A percentile compares a stretch with the other conserved stretches of the same genome.
These are phyloP conservation scores for Guadua angustifolia DNA, from an alignment of 176 grass and related monocot species.

Conservation along the genomic window DNA sequence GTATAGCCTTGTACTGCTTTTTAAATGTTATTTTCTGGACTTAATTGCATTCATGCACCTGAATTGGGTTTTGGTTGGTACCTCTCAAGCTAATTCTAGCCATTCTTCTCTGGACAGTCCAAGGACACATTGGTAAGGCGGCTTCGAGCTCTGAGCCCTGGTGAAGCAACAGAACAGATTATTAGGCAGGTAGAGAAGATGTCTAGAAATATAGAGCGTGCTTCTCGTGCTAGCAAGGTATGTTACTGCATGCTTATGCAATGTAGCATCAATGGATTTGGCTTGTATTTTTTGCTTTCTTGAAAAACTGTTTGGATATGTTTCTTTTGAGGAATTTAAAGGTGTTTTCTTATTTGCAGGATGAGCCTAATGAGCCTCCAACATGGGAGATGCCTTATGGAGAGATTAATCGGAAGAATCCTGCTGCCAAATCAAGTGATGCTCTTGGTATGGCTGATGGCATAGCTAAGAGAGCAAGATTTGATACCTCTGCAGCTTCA, in stretches of 20 bases:
- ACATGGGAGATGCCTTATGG: constrained; percentile 56
- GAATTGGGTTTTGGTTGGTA: neutral
- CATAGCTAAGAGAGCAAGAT: constrained; percentile 68
- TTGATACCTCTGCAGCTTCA: constrained; percentile 44
- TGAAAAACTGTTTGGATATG: neutral
- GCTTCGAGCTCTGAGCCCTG: constrained; percentile 73
- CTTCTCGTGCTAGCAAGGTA: constrained; percentile 74
- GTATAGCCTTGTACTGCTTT: constrained; percentile 18
- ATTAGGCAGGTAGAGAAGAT: constrained; percentile 96
- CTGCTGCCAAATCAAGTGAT: constrained; percentile 55
- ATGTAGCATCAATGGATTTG: neutral
- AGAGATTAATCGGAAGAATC: constrained; percentile 56
- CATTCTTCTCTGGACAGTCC: constrained; percentile 57
- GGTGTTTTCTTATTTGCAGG: constrained; percentile 50
- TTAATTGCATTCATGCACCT: constrained; percentile 4
- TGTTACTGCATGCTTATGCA: constrained; percentile 29
- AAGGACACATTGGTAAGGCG: constrained; percentile 74
- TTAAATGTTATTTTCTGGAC: constrained; percentile 2
- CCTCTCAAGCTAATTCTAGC: constrained; percentile 35
- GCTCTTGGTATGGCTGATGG: constrained; percentile 55
- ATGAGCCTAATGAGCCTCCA: constrained; percentile 58
- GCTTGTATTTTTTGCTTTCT: constrained; percentile 2
- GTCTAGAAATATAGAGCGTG: constrained; percentile 76
- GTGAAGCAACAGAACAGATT: constrained; percentile 86
- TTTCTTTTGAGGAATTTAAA: constrained; percentile 27